Conservation (phyloP, 805 yeast genomes). For the Candida golubevii region DNA sequence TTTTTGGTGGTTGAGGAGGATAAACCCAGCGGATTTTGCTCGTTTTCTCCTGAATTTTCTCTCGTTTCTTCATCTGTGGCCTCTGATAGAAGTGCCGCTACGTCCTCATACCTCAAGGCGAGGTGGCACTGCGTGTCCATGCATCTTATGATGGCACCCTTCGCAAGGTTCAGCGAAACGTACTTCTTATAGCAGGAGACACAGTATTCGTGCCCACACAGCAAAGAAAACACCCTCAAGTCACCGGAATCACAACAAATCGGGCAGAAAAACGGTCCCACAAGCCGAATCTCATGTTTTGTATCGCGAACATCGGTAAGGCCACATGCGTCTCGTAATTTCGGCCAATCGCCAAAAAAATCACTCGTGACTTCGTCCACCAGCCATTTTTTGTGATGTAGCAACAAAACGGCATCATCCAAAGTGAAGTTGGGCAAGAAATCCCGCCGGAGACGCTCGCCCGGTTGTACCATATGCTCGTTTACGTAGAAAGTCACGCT, state of each 20-base stretch:
- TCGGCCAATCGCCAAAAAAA: constrained; percentile 29
- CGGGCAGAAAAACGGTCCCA: constrained; percentile 41
- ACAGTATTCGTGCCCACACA: constrained; percentile 74
- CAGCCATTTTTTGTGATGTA: constrained; percentile 38
- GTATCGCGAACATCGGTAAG: constrained; percentile 8
- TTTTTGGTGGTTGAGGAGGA: background rate
- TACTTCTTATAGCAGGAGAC: constrained; percentile 62
- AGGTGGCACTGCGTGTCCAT: constrained; percentile 54
- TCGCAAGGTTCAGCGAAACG: constrained; percentile 39
- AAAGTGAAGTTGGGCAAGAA: constrained; percentile 26
- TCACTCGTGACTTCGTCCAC: constrained; percentile 34
- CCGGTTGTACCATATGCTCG: constrained; percentile 21
- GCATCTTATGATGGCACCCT: constrained; percentile 55
- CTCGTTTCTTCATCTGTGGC: background rate
- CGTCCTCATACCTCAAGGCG: constrained; percentile 40
- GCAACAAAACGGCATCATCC: constrained; percentile 32
- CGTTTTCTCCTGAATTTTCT: no score
- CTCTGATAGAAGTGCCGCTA: constrained; percentile 18
- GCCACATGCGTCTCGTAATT: constrained; percentile 28
- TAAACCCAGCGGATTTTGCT: background rate
- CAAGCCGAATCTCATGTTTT: background rate
- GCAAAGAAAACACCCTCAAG: constrained; percentile 42
- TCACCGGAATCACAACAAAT: constrained; percentile 66
- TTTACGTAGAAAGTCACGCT: constrained; percentile 21
- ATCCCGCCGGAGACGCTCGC: constrained; percentile 18